Conservation (phyloP, 106 monocot genomes). For the Platanthera guangdongensis region DNA sequence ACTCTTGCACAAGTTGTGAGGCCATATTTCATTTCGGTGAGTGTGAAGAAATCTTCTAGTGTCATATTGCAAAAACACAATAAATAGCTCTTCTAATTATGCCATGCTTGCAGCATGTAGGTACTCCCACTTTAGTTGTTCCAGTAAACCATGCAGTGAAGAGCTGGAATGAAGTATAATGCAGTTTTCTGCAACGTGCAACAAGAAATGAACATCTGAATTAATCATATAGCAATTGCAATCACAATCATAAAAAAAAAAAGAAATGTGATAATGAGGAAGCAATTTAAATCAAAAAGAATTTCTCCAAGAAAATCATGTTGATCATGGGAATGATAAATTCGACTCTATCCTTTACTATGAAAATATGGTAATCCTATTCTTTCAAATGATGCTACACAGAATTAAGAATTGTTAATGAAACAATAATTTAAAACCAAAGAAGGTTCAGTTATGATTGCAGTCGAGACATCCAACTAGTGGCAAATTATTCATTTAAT, state of each 20-base stretch:
- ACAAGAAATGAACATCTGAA: neutral
- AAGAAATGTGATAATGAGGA: neutral
- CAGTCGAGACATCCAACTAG: too few relatives aligned
- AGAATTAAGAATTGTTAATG: neutral
- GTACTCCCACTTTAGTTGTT: neutral
- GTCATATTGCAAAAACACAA: conserved; percentile 35
- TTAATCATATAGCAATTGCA: neutral
- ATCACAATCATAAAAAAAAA: too few relatives aligned
- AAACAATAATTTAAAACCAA: too few relatives aligned
- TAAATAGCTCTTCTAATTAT: neutral
- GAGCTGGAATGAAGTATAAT: neutral
- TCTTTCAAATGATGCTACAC: neutral
- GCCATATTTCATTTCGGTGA: conserved; percentile 86
- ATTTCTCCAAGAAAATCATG: neutral
- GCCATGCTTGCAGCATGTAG: neutral
- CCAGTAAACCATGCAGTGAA: neutral
- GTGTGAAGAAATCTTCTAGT: conserved; percentile 72
- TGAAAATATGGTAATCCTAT: neutral
- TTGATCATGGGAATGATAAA: neutral
- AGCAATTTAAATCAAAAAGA: neutral
- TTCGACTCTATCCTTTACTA: neutral
- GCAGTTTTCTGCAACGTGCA: neutral
- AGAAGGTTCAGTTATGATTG: too few relatives aligned
- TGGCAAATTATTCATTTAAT: too few relatives aligned
- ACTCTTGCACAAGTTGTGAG: conserved; percentile 49